Conservation (phyloP, 2,329 filamentous ascomycete species). For the Epichloe uncinata region DNA sequence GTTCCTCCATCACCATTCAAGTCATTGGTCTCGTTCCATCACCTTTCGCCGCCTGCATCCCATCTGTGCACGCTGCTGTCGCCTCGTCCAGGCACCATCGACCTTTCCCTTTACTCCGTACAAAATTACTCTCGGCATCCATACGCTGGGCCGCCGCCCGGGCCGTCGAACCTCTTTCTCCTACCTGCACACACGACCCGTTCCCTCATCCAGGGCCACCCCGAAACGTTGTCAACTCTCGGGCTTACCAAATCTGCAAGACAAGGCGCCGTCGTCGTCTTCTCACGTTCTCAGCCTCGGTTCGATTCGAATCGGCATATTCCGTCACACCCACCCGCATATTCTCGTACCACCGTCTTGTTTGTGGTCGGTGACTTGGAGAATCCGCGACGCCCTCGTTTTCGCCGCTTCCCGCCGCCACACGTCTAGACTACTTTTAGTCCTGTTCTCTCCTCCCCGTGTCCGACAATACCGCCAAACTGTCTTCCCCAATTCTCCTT, state of each 20-base stretch:
- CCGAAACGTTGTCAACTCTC: neutral
- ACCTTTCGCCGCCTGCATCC: constrained; percentile 1
- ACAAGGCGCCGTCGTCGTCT: neutral
- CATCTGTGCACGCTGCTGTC: constrained; percentile 2
- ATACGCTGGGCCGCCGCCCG: constrained; percentile 1
- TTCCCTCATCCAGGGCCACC: neutral
- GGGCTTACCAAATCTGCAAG: neutral
- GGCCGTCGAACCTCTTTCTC: neutral
- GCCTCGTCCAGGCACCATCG: constrained; percentile 1
- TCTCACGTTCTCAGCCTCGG: neutral
- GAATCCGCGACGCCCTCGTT: constrained; percentile 3
- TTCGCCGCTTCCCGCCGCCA: constrained; percentile 6
- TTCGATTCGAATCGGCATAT: neutral
- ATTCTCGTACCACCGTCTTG: neutral
- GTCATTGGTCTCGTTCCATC: neutral
- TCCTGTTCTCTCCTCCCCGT: constrained; percentile 7
- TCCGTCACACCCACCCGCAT: neutral
- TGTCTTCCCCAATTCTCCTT: constrained; percentile 81
- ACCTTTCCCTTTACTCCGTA: neutral
- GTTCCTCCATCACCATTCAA: constrained; percentile 2
- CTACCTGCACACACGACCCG: neutral
- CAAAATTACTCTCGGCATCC: constrained; percentile 3
- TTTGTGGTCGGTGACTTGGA: constrained; percentile 1
- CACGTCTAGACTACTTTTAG: neutral
- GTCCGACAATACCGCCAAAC: constrained; percentile 69